Evolutionary conservation across 1,139 yeast species (phyloP), one percentile per base, ranked within the genome.

Genomic region (Taiozyma sp.): DNA sequence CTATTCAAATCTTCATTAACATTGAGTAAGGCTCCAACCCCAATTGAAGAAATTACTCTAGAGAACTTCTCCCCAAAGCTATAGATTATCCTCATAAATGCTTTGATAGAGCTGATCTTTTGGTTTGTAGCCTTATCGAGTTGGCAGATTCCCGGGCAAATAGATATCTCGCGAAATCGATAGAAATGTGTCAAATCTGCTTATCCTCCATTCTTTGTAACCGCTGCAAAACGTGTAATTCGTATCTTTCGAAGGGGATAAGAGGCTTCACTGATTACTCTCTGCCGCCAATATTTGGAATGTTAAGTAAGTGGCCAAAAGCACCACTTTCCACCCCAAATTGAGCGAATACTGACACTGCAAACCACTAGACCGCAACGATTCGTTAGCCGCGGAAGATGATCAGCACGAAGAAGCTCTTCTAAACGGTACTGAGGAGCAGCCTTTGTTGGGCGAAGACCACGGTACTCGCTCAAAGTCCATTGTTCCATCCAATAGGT

Each of bases 21-120:
- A 42, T 54, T 76, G 42, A 76, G 80, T 2, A 69, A 73, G 2
- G 69, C 77, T 13, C 78, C 80, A 35, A 65, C 66, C 50, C 77
- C 81, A 3, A 51, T 64, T 42, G 66, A 68, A 43, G 59, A 52
- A 7, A 35, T 57, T 11, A 48, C 47, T 3, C 1, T 40, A 2
- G 42, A 46, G 10, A 54, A 50, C 44, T 54, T 56, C 42, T 53
- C 45, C 1, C 50, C 61, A 19, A 60, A 60, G 51, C 30, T 60
- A 29, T 59, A 43, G 42, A 14, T 13, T 37, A 8, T 10, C 14
- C 7, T 37, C 24, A 37, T 37, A 37, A 37, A 37, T 2, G 24
- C 16, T 19, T 19, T 21, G n/a, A 16, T 19, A 37, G 13, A 19
- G 24, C 14, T 32, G 35, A 14, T 32, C 16, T 32, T 32, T 6